These are phyloP conservation scores for Saksenaea vasiformis DNA, from an alignment of 371 early-diverging fungal species.

Conservation along the genomic window DNA sequence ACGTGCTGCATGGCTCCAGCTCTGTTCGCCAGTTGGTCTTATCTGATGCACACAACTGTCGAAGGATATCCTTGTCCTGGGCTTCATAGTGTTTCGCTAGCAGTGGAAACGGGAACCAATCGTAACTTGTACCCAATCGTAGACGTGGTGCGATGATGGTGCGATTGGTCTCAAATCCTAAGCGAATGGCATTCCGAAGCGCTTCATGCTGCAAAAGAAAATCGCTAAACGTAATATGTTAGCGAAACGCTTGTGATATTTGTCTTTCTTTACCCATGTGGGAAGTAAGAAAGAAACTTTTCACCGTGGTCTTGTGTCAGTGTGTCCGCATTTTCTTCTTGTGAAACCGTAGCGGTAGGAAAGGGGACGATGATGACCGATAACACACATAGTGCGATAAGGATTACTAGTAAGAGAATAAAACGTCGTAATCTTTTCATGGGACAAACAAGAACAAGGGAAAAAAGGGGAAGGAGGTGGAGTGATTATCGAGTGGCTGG, in stretches of 20 bases:
- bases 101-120: slow-evolving; percentile 17
- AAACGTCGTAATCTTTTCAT: slow-evolving; percentile 1
- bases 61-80: slow-evolving; percentile 13
- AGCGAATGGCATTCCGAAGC: slow-evolving; percentile 30
- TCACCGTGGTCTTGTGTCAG: neutral
- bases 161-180: slow-evolving; percentile 36
- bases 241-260: neutral
- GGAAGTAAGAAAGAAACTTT: slow-evolving; percentile 20
- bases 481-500: neutral
- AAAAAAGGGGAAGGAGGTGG: neutral
- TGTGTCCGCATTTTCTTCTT: neutral
- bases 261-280: slow-evolving; percentile 14
- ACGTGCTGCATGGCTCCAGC: slow-evolving; percentile 19
- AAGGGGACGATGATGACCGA: neutral
- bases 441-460: neutral
- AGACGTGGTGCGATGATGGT: slow-evolving; percentile 28
- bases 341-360: neutral
- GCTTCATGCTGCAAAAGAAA: slow-evolving; percentile 28
- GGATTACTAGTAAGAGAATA: neutral
- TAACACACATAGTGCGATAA: neutral
- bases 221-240: slow-evolving; percentile 4
- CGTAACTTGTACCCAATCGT: slow-evolving; percentile 13
- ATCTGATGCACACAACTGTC: neutral
- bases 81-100: slow-evolving; percentile 21
- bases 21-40: slow-evolving; percentile 22